Conservation (phyloP, 2,329 filamentous ascomycete species). For the Neofusicoccum ribis region DNA sequence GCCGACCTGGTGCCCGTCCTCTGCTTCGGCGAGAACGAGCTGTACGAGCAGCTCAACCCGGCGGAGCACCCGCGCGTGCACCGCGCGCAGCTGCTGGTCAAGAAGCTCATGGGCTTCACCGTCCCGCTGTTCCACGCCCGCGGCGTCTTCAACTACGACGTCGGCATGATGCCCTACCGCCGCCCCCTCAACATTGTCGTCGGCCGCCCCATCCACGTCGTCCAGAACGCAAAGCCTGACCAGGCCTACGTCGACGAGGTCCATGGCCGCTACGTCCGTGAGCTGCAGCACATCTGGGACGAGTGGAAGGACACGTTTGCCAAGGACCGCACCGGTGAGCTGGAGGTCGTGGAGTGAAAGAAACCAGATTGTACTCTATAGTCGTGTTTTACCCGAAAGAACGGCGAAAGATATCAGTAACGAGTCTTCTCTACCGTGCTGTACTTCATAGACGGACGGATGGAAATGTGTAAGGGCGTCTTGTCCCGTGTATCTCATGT, state of each 20-base stretch:
- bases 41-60: slow-evolving; percentile 87
- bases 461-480: background rate
- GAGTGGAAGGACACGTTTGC: slow-evolving; percentile 77
- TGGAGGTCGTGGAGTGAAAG: slow-evolving; percentile 64
- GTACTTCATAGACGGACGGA: background rate
- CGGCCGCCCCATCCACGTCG: slow-evolving; percentile 74
- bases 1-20: slow-evolving; percentile 92
- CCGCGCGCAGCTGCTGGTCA: slow-evolving; percentile 77
- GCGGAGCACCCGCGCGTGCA: slow-evolving; percentile 77
- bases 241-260: slow-evolving; percentile 76
- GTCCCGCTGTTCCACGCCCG: slow-evolving; percentile 86
- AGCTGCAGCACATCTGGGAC: slow-evolving; percentile 72
- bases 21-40: slow-evolving; percentile 91
- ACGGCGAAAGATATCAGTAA: background rate
- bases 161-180: slow-evolving; percentile 92
- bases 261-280: slow-evolving; percentile 75
- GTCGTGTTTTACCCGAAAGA: background rate
- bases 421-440: background rate
- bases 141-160: slow-evolving; percentile 96
- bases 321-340: slow-evolving; percentile 60
- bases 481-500: background rate
- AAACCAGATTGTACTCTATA: too few species aligned
- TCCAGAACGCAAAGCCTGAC: slow-evolving; percentile 63
- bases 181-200: slow-evolving; percentile 86
- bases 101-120: slow-evolving; percentile 88